A percentile compares a stretch with the other conserved stretches of the same genome.
phyloP scores from a whole-genome alignment of 176 grass and related monocot genomes.

The Pontederia crassipes region DNA sequence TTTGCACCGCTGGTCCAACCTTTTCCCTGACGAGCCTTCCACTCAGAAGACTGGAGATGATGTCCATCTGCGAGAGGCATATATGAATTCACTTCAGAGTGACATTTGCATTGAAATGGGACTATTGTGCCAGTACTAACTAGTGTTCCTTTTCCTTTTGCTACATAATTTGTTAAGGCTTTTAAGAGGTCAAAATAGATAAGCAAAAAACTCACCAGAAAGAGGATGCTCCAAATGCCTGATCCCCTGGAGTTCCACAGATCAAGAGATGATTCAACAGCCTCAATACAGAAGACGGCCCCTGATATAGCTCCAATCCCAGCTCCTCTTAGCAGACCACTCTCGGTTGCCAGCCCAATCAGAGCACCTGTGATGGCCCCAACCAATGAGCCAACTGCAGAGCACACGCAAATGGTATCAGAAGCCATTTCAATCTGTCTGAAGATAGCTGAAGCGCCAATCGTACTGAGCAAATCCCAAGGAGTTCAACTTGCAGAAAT shows the following conservation, averaged over 20 bases:
- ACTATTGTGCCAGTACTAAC: no score
- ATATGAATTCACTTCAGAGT: no score
- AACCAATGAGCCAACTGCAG: slow-evolving; percentile 64
- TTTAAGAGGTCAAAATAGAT: no score
- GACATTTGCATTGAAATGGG: no score
- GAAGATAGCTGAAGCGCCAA: neutral
- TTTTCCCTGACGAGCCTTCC: no score
- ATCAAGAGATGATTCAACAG: slow-evolving; percentile 75
- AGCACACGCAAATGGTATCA: neutral
- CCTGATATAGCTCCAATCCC: slow-evolving; percentile 78
- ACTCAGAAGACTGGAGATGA: no score
- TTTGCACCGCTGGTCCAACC: no score
- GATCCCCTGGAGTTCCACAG: slow-evolving; percentile 74
- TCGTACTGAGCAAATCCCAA: no score
- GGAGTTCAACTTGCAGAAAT: no score
- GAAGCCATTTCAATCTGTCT: neutral
- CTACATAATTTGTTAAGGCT: no score
- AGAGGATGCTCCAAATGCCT: slow-evolving; percentile 65
- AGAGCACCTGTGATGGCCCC: slow-evolving; percentile 69
- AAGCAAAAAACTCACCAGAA: slow-evolving; percentile 58
- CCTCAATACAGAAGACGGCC: slow-evolving; percentile 81
- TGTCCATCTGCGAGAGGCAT: no score
- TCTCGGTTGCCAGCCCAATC: slow-evolving; percentile 71
- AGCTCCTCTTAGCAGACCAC: slow-evolving; percentile 61
- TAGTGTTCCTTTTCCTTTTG: no score